Conservation (phyloP, 441 rosid species). For the Erodium moschatum region DNA sequence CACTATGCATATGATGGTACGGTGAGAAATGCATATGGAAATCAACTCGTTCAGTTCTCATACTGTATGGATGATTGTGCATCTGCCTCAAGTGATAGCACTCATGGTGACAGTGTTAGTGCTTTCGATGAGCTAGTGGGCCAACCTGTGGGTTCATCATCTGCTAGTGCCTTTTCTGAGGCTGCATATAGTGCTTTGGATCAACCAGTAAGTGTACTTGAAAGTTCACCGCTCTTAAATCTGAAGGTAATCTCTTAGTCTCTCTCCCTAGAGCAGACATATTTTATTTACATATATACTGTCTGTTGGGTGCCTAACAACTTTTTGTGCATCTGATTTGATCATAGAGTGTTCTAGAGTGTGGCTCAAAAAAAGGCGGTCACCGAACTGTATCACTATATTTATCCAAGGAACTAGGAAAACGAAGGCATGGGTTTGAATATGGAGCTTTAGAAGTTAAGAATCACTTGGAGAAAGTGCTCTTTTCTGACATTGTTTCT, state of each 20-base stretch:
- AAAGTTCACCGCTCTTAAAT: conserved; percentile 84
- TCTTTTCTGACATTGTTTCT: conserved; percentile 70
- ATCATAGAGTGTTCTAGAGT: conserved; percentile 77
- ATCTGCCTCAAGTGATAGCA: background rate
- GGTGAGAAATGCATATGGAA: conserved; percentile 75
- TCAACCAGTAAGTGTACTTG: conserved; percentile 86
- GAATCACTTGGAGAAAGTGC: conserved; percentile 63
- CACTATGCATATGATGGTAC: conserved; percentile 77
- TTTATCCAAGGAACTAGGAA: conserved; percentile 67
- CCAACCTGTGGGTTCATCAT: conserved; percentile 69
- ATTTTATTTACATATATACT: background rate
- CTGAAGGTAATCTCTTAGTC: conserved; percentile 49
- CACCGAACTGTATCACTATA: conserved; percentile 60
- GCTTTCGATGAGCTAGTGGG: conserved; percentile 37
- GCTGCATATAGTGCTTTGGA: conserved; percentile 97
- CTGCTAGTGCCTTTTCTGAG: conserved; percentile 87
- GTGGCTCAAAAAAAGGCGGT: conserved; percentile 59
- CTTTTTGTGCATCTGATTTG: conserved; percentile 22
- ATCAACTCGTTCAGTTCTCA: conserved; percentile 67
- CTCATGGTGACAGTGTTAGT: conserved; percentile 13
- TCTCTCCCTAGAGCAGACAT: conserved; percentile 9
- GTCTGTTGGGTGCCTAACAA: conserved; percentile 18
- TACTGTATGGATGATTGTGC: conserved; percentile 27
- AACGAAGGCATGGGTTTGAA: conserved; percentile 71
- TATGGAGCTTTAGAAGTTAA: conserved; percentile 74